phyloP scores from a whole-genome alignment of 78 protist genomes.

The Ministeria vibrans region DNA sequence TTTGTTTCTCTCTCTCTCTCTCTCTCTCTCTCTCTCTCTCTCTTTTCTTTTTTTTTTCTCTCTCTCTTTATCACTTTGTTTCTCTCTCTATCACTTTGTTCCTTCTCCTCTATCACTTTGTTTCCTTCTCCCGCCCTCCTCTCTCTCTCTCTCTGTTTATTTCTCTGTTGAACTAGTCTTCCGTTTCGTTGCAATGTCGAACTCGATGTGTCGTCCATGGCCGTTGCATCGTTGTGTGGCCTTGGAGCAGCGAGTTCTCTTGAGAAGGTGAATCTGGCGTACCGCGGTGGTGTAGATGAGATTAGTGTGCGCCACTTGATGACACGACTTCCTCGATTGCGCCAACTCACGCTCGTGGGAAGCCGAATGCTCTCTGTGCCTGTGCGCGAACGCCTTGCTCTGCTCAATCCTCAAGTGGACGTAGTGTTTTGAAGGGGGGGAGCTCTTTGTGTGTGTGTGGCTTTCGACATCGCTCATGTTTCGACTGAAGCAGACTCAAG shows the following conservation, averaged over 20 bases:
- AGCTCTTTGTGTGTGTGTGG: too few relatives aligned
- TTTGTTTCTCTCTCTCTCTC: not conserved
- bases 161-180: not conserved
- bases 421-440: too few relatives aligned
- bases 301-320: not conserved
- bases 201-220: not conserved
- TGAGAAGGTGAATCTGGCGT: too few relatives aligned
- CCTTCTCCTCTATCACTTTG: not conserved
- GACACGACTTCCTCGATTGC: not conserved
- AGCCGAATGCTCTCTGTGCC: not conserved
- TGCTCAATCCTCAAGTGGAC: not conserved
- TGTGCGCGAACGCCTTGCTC: not conserved
- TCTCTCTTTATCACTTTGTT: not conserved
- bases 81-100: not conserved
- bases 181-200: not conserved
- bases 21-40: not conserved
- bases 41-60: not conserved
- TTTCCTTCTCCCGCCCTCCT: not conserved
- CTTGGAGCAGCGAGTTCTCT: not conserved
- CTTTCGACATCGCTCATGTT: too few relatives aligned
- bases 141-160: not conserved
- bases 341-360: not conserved
- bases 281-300: too few relatives aligned
- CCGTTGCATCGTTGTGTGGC: not conserved
- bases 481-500: too few relatives aligned